Percentiles rank a stretch among this genome's conserved stretches.
These are phyloP conservation scores for Pseudogymnoascus sp. DNA, from an alignment of 2,329 filamentous ascomycete genomes.

Conservation along the genomic window DNA sequence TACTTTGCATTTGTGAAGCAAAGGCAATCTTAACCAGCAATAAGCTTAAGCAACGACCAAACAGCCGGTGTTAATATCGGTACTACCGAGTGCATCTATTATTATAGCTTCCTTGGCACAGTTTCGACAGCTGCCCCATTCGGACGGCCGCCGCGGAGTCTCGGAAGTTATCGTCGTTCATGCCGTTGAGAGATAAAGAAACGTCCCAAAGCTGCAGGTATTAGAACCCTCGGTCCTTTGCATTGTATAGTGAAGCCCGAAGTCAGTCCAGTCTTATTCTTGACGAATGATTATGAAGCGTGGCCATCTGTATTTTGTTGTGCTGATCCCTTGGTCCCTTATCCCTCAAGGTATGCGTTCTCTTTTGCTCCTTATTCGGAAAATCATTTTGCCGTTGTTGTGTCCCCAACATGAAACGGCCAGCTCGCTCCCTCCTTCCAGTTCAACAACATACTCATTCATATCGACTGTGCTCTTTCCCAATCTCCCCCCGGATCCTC, in stretches of 20 bases:
- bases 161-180: not conserved
- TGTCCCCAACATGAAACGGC: not conserved
- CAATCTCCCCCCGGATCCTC: not conserved
- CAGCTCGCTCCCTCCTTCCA: not conserved
- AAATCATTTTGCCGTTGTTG: not conserved
- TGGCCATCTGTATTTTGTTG: not conserved
- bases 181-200: not conserved
- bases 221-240: not conserved
- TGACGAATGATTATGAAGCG: not conserved
- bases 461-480: not conserved
- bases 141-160: not conserved
- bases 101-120: not conserved
- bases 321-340: not conserved
- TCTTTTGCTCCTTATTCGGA: not conserved
- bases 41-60: constrained; percentile 4
- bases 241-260: not conserved
- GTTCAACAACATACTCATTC: not conserved
- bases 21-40: not conserved
- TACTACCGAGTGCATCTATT: not conserved
- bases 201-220: not conserved
- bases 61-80: constrained; percentile 2
- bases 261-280: not conserved
- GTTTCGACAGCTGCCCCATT: not conserved
- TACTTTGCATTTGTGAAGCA: not conserved
- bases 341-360: not conserved